A percentile compares a stretch with the other conserved stretches of the same genome.
Conservation (phyloP, 495 filamentous ascomycete species). For the Xylaria venustula region DNA sequence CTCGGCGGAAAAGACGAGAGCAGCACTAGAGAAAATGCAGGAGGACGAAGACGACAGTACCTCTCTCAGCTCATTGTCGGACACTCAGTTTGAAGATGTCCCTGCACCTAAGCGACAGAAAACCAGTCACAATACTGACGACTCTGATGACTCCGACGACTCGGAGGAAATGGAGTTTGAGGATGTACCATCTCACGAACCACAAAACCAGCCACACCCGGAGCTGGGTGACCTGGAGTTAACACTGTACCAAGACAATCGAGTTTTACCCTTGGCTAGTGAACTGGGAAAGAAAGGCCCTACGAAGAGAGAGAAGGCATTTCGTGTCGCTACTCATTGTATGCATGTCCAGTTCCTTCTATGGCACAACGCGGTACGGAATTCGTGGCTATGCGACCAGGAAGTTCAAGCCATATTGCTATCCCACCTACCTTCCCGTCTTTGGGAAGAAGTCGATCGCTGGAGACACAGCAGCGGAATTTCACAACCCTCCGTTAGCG, state of each 20-base stretch:
- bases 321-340: constrained; percentile 75
- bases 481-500: constrained; percentile 42
- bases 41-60: constrained; percentile 55
- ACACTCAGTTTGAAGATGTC: constrained; percentile 69
- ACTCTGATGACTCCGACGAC: constrained; percentile 57
- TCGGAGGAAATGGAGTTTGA: constrained; percentile 86
- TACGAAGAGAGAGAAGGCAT: constrained; percentile 76
- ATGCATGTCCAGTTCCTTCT: constrained; percentile 87
- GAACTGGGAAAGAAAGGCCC: constrained; percentile 78
- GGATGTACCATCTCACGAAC: constrained; percentile 62
- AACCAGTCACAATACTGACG: constrained; percentile 17
- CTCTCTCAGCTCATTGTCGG: constrained; percentile 62
- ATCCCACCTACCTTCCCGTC: constrained; percentile 61
- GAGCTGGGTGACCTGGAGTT: constrained; percentile 67
- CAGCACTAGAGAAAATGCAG: constrained; percentile 45
- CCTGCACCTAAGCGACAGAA: constrained; percentile 28
- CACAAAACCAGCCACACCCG: constrained; percentile 22
- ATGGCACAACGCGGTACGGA: constrained; percentile 84
- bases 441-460: constrained; percentile 70
- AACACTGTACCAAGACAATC: constrained; percentile 62
- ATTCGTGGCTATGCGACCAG: constrained; percentile 79
- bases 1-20: constrained; percentile 50
- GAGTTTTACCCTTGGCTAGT: constrained; percentile 51
- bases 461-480: constrained; percentile 70
- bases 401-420: constrained; percentile 76